phyloP scores from a whole-genome alignment of 768 basidiomycete genomes.

The Phallus indusiatus region DNA sequence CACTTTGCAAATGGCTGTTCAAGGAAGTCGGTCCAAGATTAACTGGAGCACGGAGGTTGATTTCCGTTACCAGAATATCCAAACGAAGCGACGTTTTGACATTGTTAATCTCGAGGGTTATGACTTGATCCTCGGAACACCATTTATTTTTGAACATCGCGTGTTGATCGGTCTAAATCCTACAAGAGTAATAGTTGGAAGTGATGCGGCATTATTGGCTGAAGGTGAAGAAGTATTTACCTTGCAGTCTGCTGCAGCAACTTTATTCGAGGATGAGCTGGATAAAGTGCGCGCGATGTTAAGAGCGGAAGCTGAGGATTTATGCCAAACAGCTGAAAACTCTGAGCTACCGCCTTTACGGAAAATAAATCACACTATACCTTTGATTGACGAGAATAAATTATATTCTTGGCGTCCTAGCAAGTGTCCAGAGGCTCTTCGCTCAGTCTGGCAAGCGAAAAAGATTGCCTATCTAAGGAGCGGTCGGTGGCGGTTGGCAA shows the following conservation, averaged over 20 bases:
- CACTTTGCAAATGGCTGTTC: conserved; percentile 29
- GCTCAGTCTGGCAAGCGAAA: conserved; percentile 20
- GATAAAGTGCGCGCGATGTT: conserved; percentile 13
- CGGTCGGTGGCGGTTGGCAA: conserved; percentile 23
- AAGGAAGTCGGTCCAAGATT: conserved; percentile 31
- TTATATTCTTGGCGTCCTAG: conserved; percentile 27
- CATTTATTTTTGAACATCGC: not conserved
- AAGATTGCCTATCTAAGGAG: conserved; percentile 21
- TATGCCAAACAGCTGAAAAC: conserved; percentile 13
- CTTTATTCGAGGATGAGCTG: conserved; percentile 9
- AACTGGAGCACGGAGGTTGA: conserved; percentile 19
- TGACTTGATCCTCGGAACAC: conserved; percentile 30
- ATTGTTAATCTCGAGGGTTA: conserved; percentile 30
- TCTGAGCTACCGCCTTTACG: conserved; percentile 20
- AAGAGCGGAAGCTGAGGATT: conserved; percentile 12
- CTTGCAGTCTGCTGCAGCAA: conserved; percentile 13
- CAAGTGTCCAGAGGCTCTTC: conserved; percentile 27
- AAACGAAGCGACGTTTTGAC: conserved; percentile 24
- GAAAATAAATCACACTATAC: conserved; percentile 29
- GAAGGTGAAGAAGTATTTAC: conserved; percentile 9
- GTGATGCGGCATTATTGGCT: not conserved
- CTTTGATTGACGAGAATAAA: conserved; percentile 22
- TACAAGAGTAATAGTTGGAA: not conserved
- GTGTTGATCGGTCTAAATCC: conserved; percentile 2
- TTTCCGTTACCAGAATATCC: conserved; percentile 27